These are phyloP conservation scores for Ambrosiella xylebori DNA, from an alignment of 2,329 filamentous ascomycete species.

Conservation along the genomic window DNA sequence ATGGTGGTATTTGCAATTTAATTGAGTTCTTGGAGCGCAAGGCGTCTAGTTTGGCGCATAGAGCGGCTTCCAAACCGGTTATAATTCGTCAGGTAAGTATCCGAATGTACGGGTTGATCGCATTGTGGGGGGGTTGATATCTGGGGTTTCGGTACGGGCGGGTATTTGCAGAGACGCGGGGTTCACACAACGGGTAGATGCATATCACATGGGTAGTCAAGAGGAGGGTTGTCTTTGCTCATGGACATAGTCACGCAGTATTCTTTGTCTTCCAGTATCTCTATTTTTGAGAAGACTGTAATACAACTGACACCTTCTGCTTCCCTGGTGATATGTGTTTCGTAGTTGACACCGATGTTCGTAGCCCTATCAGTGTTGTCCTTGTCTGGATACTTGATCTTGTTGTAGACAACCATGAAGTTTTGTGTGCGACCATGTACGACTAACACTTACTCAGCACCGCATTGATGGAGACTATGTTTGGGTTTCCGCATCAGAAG, in stretches of 20 bases:
- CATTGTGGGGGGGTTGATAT: background rate
- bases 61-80: slow-evolving; percentile 30
- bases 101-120: background rate
- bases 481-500: slow-evolving; percentile 47
- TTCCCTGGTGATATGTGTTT: background rate
- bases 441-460: slow-evolving; percentile 44
- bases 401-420: background rate
- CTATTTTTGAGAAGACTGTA: slow-evolving; percentile 2
- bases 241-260: slow-evolving; percentile 16
- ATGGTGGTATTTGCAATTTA: slow-evolving; percentile 48
- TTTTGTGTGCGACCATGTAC: background rate
- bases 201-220: background rate
- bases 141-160: background rate
- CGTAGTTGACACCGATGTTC: background rate
- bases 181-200: background rate
- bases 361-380: too few species aligned
- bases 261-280: slow-evolving; percentile 10
- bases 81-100: slow-evolving; percentile 63
- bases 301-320: slow-evolving; percentile 9
- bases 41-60: slow-evolving; percentile 35
- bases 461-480: slow-evolving; percentile 51
- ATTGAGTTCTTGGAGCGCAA: slow-evolving; percentile 57
- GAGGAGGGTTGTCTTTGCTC: slow-evolving; percentile 18
- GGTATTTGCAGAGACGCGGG: background rate
- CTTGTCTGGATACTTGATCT: background rate